Base-by-base conservation (phyloP, 2,329 filamentous ascomycete genomes). In the Albophoma yamanashiensis region DNA sequence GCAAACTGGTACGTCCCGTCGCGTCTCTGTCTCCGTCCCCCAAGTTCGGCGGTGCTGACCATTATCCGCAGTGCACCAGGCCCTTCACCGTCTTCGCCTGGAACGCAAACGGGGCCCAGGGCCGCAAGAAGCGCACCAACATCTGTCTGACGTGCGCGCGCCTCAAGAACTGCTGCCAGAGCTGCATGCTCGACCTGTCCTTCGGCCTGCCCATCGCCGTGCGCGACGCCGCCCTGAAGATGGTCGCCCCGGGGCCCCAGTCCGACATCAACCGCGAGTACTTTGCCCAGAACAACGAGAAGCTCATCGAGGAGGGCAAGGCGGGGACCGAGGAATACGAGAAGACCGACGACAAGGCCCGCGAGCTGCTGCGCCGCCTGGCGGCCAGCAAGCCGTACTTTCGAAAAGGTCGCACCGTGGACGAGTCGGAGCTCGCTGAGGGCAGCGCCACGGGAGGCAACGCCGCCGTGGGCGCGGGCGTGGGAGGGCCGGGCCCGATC, bases 161-260 rank as follows among this genome's bases (percentile, higher is more conserved):
- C 53, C 82, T 97, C 66, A 99, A 99, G 77, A 99, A 99, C 78
- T 97, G 94, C 79, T 99, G 94, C 71, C 94, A 99, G 78, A 93
- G 89, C 76, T 99, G 94, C 79, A 97, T 97, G 91, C 87, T 99
- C 58, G 94, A 99, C 81, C 78, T 99, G 62, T 93, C 91, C 15
- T 99, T 97, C 70, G 95, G 94, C 31, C 80, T 99, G 36, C 94
- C 94, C 14, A 96, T 99, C 69, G 89, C 92, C 17, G 90, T 99
- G 61, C 87, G 94, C 70, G 94, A 99, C 79, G 94, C 94, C 3
- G 94, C 95, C 6, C 81, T 99, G 64, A 97, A 97, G 79, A 96
- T 99, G 89, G 90, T 97, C 50, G 92, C 93, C 0, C 92, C 94
- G 0, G 94, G 94, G 0, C 94, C 94, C 0, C 85, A 91, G 64